Percentiles rank a stretch among this genome's conserved stretches.
Evolutionary conservation across 441 rosid species (phyloP).

Genomic region (Eutrema salsugineum): DNA sequence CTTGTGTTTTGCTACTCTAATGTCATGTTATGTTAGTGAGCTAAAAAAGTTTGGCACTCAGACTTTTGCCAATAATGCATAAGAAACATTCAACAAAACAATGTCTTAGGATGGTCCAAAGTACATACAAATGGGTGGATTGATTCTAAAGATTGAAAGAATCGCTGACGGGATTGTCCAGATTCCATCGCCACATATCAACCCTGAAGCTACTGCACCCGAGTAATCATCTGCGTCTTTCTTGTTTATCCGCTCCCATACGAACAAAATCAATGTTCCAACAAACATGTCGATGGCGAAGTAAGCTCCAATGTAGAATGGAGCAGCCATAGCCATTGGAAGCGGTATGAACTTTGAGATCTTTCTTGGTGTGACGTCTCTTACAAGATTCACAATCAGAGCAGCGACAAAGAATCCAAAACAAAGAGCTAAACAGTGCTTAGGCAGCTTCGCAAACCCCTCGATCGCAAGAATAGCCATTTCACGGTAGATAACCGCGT

Average conservation of each 20-base stretch:
- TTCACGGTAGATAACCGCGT: slow-evolving; percentile 66
- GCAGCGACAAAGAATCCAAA: slow-evolving; percentile 72
- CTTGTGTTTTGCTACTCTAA: background rate
- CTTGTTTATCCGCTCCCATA: slow-evolving; percentile 67
- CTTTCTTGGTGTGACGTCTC: slow-evolving; percentile 56
- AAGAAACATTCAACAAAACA: background rate
- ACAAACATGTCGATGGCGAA: slow-evolving; percentile 86
- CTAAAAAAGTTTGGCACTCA: background rate
- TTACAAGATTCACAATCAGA: slow-evolving; percentile 54
- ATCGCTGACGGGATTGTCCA: slow-evolving; percentile 81
- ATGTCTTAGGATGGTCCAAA: slow-evolving; percentile 43
- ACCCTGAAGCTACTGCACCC: slow-evolving; percentile 68
- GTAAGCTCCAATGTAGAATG: slow-evolving; percentile 87
- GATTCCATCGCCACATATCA: slow-evolving; percentile 80
- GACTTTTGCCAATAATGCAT: background rate
- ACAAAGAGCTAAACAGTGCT: slow-evolving; percentile 66
- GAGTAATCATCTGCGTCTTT: slow-evolving; percentile 64
- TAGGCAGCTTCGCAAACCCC: slow-evolving; percentile 72
- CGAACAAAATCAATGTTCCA: slow-evolving; percentile 60
- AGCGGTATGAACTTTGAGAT: slow-evolving; percentile 67
- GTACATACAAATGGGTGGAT: slow-evolving; percentile 83
- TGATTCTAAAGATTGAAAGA: slow-evolving; percentile 68
- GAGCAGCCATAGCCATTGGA: slow-evolving; percentile 87
- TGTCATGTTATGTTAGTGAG: background rate
- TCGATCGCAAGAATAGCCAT: slow-evolving; percentile 68